phyloP scores from a whole-genome alignment of 306 rosid genomes.

The Begonia masoniana region DNA sequence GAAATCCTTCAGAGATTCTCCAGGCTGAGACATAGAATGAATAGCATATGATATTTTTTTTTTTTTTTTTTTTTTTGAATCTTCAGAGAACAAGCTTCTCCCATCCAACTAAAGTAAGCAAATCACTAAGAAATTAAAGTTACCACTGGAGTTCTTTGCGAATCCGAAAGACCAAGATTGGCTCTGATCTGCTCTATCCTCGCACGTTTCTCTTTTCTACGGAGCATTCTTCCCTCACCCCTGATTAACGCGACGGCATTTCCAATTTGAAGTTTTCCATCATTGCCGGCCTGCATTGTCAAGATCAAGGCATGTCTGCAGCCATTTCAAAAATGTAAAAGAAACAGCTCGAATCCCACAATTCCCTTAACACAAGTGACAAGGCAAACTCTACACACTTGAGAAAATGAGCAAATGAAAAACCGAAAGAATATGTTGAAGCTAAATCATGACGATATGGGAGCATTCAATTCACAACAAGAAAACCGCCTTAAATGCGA shows the following conservation, averaged over 20 bases:
- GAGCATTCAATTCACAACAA: too few species aligned
- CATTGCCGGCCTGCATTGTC: slow-evolving; percentile 21
- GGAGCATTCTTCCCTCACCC: slow-evolving; percentile 60
- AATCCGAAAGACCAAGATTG: slow-evolving; percentile 95
- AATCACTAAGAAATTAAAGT: slow-evolving; percentile 1
- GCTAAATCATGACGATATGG: too few species aligned
- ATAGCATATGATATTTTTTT: neutral
- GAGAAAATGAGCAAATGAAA: too few species aligned
- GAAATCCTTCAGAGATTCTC: slow-evolving; percentile 81
- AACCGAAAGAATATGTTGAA: too few species aligned
- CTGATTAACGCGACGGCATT: slow-evolving; percentile 88
- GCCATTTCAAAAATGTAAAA: too few species aligned
- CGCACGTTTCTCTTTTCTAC: slow-evolving; percentile 86
- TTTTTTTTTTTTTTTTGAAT: too few species aligned
- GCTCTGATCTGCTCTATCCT: slow-evolving; percentile 97
- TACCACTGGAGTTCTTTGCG: slow-evolving; percentile 93
- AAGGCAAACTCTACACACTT: too few species aligned
- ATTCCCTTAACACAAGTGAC: too few species aligned
- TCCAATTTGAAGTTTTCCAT: slow-evolving; percentile 56
- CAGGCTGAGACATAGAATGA: slow-evolving; percentile 40
- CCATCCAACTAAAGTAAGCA: too few species aligned
- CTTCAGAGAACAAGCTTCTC: too few species aligned
- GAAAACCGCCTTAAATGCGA: too few species aligned
- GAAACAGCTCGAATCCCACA: too few species aligned
- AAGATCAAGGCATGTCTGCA: slow-evolving; percentile 1